Percentiles rank a stretch among this genome's conserved stretches.
These are phyloP conservation scores for Ascochyta koolunga DNA, from an alignment of 2,329 filamentous ascomycete genomes.

Conservation along the genomic window DNA sequence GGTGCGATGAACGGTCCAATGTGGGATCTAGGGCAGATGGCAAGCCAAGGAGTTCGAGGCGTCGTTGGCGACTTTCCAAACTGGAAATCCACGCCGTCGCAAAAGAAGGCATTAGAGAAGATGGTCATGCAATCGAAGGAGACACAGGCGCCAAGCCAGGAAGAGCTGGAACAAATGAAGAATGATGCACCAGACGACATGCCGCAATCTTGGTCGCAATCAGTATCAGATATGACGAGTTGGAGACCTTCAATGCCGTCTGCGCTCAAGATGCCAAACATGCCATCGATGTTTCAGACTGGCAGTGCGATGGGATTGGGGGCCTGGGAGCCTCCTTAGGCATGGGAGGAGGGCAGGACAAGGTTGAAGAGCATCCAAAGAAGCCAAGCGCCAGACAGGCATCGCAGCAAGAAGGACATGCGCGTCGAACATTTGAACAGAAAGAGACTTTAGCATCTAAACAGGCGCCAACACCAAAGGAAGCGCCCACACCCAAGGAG, in stretches of 20 bases:
- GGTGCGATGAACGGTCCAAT: slow-evolving; percentile 45
- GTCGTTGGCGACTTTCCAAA: slow-evolving; percentile 45
- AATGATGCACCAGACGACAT: slow-evolving; percentile 41
- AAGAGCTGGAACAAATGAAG: slow-evolving; percentile 46
- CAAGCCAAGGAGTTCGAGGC: slow-evolving; percentile 41
- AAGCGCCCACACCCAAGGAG: slow-evolving; percentile 22
- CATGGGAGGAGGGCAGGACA: slow-evolving; percentile 21
- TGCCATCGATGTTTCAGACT: slow-evolving; percentile 23
- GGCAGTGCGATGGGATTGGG: slow-evolving; percentile 31
- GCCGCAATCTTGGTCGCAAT: slow-evolving; percentile 42
- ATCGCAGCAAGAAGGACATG: slow-evolving; percentile 18
- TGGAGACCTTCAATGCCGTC: slow-evolving; percentile 37
- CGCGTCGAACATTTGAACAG: slow-evolving; percentile 1
- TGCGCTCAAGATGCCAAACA: slow-evolving; percentile 36
- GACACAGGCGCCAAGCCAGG: slow-evolving; percentile 38
- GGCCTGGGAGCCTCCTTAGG: slow-evolving; percentile 37
- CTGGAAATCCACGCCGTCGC: slow-evolving; percentile 42
- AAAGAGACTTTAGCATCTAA: slow-evolving; percentile 7
- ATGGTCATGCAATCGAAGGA: slow-evolving; percentile 47
- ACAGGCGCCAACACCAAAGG: slow-evolving; percentile 20
- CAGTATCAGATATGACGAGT: slow-evolving; percentile 41
- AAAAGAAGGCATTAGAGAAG: slow-evolving; percentile 46
- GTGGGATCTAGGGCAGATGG: slow-evolving; percentile 46
- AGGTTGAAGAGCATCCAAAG: slow-evolving; percentile 10
- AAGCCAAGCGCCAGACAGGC: slow-evolving; percentile 14